Evolutionary conservation across 768 basidiomycete genomes (phyloP), one percentile per base, ranked within the genome.

Genomic region (Rhodosporidiobolus sp.): DNA sequence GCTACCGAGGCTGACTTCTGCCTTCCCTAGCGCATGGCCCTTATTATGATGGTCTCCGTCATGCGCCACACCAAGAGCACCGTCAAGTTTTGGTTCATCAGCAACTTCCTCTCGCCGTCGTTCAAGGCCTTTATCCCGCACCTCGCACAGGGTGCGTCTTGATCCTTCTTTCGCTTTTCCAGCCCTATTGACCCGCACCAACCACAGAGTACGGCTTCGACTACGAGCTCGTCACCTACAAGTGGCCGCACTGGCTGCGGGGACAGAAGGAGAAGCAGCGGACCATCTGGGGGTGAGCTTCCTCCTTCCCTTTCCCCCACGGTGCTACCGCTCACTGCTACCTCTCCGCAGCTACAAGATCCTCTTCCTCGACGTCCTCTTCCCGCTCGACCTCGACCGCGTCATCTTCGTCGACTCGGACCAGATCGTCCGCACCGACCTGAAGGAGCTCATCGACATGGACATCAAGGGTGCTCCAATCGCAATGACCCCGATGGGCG

Each of bases 71-170:
- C 96, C 26, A 88, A 93, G 28, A 90, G 89, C 78, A 90, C 88
- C 35, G 94, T 99, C 81, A 99, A 99, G 81, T 99, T 98, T 83
- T 98, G 96, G 96, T 98, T 98, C 82, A 98, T 99, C 74, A 91
- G 96, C 80, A 98, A 99, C 83, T 99, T 99, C 86, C 85, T 98
- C 22, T 98, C 95, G 0, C 96, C 95, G 1, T 90, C 94, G 0
- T 99, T 99, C 86, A 76, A 77, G 87, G 83, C 14, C 7, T 58
- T 46, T 69, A 67, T 76, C 22, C 75, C 75, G 20, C 69, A 76
- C 32, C 64, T 76, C 58, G 75, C 75, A 26, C 43, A 26, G 45
- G 45, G 72, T 58, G 20, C 8, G 30, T 26, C 17, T 45, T 8
- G 32, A 48, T 10, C 49, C 20, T 20, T 30, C 14, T 22, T 28